phyloP scores from a whole-genome alignment of 2,329 filamentous ascomycete genomes.

The Stenocarpella maydis region DNA sequence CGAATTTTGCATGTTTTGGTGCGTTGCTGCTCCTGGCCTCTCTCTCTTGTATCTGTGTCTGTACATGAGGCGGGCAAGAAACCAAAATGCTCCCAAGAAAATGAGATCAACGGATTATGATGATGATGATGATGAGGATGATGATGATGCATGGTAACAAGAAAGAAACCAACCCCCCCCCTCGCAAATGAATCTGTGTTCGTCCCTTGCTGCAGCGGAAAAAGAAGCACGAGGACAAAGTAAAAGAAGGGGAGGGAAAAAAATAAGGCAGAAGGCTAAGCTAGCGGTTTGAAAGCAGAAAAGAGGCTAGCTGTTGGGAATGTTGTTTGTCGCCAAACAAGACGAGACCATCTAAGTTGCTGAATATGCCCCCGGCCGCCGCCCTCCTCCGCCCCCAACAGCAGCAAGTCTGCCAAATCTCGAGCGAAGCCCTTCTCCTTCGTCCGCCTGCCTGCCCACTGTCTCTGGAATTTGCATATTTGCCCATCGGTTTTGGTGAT shows the following conservation, averaged over 20 bases:
- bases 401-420: conserved; percentile 5
- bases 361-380: neutral
- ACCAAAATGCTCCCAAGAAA: no score
- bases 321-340: conserved; percentile 20
- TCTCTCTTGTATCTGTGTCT: no score
- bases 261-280: conserved; percentile 14
- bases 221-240: neutral
- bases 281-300: no score
- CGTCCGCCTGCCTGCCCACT: neutral
- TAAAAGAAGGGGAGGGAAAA: neutral
- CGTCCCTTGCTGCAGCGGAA: conserved; percentile 62
- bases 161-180: neutral
- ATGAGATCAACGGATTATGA: no score
- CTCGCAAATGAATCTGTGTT: conserved; percentile 58
- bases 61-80: conserved; percentile 35
- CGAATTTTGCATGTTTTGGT: conserved; percentile 13
- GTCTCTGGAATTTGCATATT: neutral
- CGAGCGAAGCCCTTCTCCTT: neutral
- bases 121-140: no score
- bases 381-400: neutral
- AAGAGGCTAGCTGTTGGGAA: conserved; percentile 1
- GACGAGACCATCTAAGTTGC: conserved; percentile 29
- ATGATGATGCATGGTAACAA: neutral
- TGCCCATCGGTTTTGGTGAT: neutral
- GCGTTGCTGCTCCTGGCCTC: neutral